These are phyloP conservation scores for Mayamaea pseudoterrestris DNA, from an alignment of 108 stramenopile species.

Conservation along the genomic window DNA sequence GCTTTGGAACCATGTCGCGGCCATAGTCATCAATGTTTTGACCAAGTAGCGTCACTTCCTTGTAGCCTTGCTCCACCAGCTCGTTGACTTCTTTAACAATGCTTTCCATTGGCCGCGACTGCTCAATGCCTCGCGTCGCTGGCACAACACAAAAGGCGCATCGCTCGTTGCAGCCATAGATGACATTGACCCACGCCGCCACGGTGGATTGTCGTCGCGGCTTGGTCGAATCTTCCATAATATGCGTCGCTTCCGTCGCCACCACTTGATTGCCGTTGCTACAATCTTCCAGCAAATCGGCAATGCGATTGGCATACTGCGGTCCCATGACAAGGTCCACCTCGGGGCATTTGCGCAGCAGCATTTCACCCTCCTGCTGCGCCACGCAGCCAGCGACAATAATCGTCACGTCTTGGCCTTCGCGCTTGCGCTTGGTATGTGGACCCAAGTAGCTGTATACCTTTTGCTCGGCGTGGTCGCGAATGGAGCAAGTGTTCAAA, in stretches of 20 bases:
- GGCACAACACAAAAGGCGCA: constrained; percentile 98
- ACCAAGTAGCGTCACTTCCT: constrained; percentile 92
- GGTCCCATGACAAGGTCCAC: constrained; percentile 86
- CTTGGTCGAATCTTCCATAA: constrained; percentile 92
- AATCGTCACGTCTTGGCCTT: constrained; percentile 82
- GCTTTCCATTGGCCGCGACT: constrained; percentile 79
- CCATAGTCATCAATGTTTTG: constrained; percentile 88
- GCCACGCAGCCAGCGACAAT: constrained; percentile 96
- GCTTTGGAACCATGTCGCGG: constrained; percentile 89
- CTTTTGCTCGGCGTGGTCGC: constrained; percentile 96
- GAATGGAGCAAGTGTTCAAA: constrained; percentile 92
- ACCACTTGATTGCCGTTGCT: constrained; percentile 90
- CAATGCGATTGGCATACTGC: constrained; percentile 91
- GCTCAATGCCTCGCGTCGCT: constrained; percentile 91
- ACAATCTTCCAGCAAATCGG: constrained; percentile 88
- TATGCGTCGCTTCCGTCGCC: constrained; percentile 87
- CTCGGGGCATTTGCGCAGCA: constrained; percentile 83
- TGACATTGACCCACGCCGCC: constrained; percentile 94
- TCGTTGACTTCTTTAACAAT: constrained; percentile 83
- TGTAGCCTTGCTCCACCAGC: constrained; percentile 76
- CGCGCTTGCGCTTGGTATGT: constrained; percentile 63
- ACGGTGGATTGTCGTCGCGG: constrained; percentile 68
- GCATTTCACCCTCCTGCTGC: constrained; percentile 91
- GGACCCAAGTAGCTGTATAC: constrained; percentile 71
- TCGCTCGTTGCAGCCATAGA: constrained; percentile 94